These are phyloP conservation scores for Saccharum officinarum DNA, from an alignment of 176 grass and related monocot species.

Conservation along the genomic window DNA sequence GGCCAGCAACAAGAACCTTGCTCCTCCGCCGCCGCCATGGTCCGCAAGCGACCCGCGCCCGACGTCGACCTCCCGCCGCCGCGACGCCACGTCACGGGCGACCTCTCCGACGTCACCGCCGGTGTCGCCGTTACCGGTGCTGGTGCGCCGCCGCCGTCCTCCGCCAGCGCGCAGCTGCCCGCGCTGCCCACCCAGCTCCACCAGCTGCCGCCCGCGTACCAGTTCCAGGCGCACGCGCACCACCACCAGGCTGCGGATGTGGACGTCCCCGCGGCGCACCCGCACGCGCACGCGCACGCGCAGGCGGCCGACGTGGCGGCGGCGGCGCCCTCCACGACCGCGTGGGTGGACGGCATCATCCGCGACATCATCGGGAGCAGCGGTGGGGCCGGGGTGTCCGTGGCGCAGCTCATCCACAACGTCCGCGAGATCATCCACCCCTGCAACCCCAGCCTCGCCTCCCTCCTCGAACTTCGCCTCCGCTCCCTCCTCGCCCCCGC, in stretches of 20 bases:
- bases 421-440: slow-evolving; percentile 94
- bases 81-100: slow-evolving; percentile 43
- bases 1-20: slow-evolving; percentile 41
- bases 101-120: slow-evolving; percentile 33
- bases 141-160: not conserved
- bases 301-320: no score
- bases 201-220: slow-evolving; percentile 37
- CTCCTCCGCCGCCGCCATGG: slow-evolving; percentile 52
- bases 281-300: not conserved
- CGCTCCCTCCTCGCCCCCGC: slow-evolving; percentile 51
- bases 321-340: not conserved
- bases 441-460: slow-evolving; percentile 82
- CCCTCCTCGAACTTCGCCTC: slow-evolving; percentile 83
- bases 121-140: slow-evolving; percentile 7
- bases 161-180: slow-evolving; percentile 40
- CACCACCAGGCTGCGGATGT: not conserved
- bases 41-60: slow-evolving; percentile 83
- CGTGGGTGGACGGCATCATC: slow-evolving; percentile 43
- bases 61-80: slow-evolving; percentile 61
- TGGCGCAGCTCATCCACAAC: slow-evolving; percentile 90
- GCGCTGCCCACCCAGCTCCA: slow-evolving; percentile 42
- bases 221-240: not conserved
- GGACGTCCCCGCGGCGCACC: not conserved
- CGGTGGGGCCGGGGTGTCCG: slow-evolving; percentile 55
- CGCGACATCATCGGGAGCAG: slow-evolving; percentile 77